A percentile compares a stretch with the other conserved stretches of the same genome.
Evolutionary conservation across 768 basidiomycete species (phyloP).

Genomic region (Fomitopsis serialis): DNA sequence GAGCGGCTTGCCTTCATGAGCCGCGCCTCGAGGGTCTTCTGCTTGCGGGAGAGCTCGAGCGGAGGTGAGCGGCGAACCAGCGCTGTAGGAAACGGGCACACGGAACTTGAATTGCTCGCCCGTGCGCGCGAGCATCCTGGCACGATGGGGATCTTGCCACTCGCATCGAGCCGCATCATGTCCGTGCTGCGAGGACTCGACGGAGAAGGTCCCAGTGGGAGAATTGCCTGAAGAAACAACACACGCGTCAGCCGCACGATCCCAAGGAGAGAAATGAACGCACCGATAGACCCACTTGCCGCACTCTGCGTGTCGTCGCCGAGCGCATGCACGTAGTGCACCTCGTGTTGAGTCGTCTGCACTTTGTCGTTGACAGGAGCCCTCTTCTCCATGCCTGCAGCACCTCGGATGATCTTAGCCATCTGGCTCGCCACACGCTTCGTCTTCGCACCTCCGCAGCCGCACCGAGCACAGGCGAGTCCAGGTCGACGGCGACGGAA

Average conservation of each 20-base stretch:
- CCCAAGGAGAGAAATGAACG: constrained; percentile 21
- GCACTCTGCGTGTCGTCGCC: constrained; percentile 42
- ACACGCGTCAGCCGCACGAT: neutral
- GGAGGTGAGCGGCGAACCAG: constrained; percentile 7
- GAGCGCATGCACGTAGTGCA: constrained; percentile 66
- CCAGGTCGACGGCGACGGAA: constrained; percentile 20
- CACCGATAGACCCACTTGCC: constrained; percentile 7
- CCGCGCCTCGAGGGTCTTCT: constrained; percentile 40
- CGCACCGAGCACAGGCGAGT: constrained; percentile 2
- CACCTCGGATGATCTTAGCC: constrained; percentile 49
- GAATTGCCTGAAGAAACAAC: constrained; percentile 23
- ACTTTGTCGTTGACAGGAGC: constrained; percentile 30
- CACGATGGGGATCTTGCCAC: constrained; percentile 22
- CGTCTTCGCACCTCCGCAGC: constrained; percentile 24
- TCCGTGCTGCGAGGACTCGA: constrained; percentile 52
- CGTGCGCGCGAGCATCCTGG: constrained; percentile 43
- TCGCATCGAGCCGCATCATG: constrained; percentile 26
- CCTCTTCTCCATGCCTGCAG: constrained; percentile 15
- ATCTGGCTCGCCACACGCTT: constrained; percentile 55
- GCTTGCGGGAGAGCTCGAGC: neutral
- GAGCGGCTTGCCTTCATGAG: constrained; percentile 50
- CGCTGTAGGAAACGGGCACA: constrained; percentile 34
- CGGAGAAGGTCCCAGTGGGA: constrained; percentile 46
- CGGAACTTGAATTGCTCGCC: constrained; percentile 59
- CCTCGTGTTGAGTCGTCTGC: constrained; percentile 66